Percentiles rank a stretch among this genome's conserved stretches.
Conservation (phyloP, 306 rosid species). For the Styphnolobium japonicum region DNA sequence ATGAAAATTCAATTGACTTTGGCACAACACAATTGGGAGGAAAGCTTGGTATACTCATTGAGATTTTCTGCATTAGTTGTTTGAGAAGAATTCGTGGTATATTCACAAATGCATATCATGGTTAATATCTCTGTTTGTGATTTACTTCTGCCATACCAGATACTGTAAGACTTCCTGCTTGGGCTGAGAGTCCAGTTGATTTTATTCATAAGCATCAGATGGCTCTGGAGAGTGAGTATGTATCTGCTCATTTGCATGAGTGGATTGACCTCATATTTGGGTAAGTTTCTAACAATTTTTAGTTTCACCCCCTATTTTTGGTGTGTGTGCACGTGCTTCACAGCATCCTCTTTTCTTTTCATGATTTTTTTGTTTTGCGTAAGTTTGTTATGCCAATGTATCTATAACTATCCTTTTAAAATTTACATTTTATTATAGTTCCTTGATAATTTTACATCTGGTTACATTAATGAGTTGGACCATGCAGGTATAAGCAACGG, state of each 20-base stretch:
- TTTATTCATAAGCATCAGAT: constrained; percentile 92
- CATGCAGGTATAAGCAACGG: constrained; percentile 85
- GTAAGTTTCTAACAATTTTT: constrained; percentile 43
- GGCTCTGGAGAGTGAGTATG: constrained; percentile 97
- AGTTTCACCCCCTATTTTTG: not conserved
- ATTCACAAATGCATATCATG: constrained; percentile 9
- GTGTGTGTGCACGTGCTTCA: not conserved
- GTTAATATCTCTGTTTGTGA: constrained; percentile 27
- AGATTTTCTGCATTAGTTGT: constrained; percentile 19
- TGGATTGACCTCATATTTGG: constrained; percentile 99
- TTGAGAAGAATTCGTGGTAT: not conserved
- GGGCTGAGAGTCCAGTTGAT: constrained; percentile 91
- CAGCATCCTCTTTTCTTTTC: constrained; percentile 1
- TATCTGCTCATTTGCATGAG: constrained; percentile 92
- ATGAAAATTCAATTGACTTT: constrained; percentile 92
- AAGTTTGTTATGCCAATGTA: constrained; percentile 26
- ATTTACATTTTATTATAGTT: constrained; percentile 21
- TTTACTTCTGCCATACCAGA: constrained; percentile 46
- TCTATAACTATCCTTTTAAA: not conserved
- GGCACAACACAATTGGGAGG: constrained; percentile 93
- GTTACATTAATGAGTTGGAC: constrained; percentile 29
- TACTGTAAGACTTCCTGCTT: constrained; percentile 85
- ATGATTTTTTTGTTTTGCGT: not conserved
- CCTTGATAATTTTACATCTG: constrained; percentile 17
- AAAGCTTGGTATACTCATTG: constrained; percentile 68